phyloP scores from a whole-genome alignment of 2,329 filamentous ascomycete genomes.

The Chaetomiaceae sp. region DNA sequence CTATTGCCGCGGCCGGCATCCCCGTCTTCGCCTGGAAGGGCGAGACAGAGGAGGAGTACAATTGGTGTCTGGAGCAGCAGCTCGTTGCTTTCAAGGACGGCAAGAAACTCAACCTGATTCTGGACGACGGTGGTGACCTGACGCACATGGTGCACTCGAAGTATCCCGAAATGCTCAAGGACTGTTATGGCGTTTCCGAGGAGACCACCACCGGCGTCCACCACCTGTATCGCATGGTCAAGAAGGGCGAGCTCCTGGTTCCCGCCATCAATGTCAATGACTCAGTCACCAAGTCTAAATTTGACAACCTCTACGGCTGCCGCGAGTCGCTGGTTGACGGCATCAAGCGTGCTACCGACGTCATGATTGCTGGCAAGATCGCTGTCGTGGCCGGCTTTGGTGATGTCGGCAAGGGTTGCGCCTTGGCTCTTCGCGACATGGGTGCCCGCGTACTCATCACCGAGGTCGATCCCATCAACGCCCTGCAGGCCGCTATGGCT shows the following conservation, averaged over 20 bases:
- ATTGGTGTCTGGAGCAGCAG: constrained; percentile 99
- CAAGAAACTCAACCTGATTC: constrained; percentile 96
- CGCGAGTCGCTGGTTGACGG: constrained; percentile 97
- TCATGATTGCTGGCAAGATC: constrained; percentile 99
- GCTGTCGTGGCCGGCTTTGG: constrained; percentile 96
- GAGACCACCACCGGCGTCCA: constrained; percentile 99
- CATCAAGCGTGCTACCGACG: constrained; percentile 99
- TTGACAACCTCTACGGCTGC: constrained; percentile 99
- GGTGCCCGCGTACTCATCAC: constrained; percentile 95
- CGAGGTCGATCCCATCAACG: constrained; percentile 99
- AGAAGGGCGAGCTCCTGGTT: constrained; percentile 81
- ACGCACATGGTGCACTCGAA: constrained; percentile 95
- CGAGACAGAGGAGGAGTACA: constrained; percentile 99
- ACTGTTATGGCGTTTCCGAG: constrained; percentile 97
- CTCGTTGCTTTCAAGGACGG: constrained; percentile 92
- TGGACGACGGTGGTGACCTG: constrained; percentile 96
- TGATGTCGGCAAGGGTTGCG: constrained; percentile 99
- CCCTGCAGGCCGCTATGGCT: constrained; percentile 95
- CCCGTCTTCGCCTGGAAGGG: constrained; percentile 78
- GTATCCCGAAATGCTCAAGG: constrained; percentile 97
- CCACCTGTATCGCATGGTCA: constrained; percentile 98
- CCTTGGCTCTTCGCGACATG: constrained; percentile 93
- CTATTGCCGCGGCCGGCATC: constrained; percentile 89
- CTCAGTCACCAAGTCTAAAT: constrained; percentile 99
- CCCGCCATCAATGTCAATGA: constrained; percentile 99